These are phyloP conservation scores for Ceratocystis eucalypticola DNA, from an alignment of 2,329 filamentous ascomycete species.

Conservation along the genomic window DNA sequence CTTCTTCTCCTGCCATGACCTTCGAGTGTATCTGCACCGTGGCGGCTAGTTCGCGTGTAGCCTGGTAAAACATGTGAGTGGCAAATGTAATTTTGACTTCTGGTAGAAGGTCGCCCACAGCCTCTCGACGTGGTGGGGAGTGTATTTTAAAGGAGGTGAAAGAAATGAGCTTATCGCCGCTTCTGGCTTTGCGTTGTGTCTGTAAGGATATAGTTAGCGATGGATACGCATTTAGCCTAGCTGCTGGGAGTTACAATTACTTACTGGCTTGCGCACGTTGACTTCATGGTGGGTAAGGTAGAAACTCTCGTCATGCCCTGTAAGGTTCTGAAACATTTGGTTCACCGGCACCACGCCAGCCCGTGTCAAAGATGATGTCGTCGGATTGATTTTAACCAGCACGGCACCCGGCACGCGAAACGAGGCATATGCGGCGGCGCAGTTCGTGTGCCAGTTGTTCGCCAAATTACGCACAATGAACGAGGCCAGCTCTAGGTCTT, in stretches of 20 bases:
- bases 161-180: slow-evolving; percentile 13
- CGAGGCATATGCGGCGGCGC: slow-evolving; percentile 1
- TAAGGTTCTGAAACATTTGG: slow-evolving; percentile 9
- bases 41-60: slow-evolving; percentile 14
- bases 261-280: slow-evolving; percentile 12
- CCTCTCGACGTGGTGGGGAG: background rate
- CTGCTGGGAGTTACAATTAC: background rate
- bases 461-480: slow-evolving; percentile 33
- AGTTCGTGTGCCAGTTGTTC: slow-evolving; percentile 10
- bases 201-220: background rate
- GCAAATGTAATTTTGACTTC: slow-evolving; percentile 8
- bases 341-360: slow-evolving; percentile 8
- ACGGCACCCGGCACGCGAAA: slow-evolving; percentile 12
- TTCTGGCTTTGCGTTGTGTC: slow-evolving; percentile 5
- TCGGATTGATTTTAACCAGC: background rate
- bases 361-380: slow-evolving; percentile 9
- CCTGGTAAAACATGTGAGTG: slow-evolving; percentile 13
- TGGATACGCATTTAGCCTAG: background rate
- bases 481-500: slow-evolving; percentile 9
- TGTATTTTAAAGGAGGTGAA: slow-evolving; percentile 13
- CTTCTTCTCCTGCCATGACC: background rate
- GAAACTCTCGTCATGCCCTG: slow-evolving; percentile 1
- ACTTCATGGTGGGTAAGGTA: slow-evolving; percentile 11
- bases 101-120: background rate
- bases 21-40: slow-evolving; percentile 10